phyloP scores from a whole-genome alignment of 2,329 filamentous ascomycete genomes.

The Arachnopeziza araneosa region DNA sequence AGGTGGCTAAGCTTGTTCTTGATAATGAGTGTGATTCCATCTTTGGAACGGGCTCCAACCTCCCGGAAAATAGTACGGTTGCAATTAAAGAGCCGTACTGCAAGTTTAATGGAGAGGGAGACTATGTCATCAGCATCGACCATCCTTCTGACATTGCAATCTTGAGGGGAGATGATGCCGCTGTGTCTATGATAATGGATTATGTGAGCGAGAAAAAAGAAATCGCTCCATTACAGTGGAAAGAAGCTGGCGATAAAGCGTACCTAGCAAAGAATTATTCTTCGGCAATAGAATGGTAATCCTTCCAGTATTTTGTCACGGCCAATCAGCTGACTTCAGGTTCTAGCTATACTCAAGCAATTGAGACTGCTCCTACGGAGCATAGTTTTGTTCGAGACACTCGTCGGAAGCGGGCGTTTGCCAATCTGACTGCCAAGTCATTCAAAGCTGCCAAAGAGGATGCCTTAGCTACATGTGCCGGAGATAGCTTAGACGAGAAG shows the following conservation, averaged over 20 bases:
- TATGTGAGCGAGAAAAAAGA: slow-evolving; percentile 12
- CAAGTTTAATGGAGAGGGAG: slow-evolving; percentile 8
- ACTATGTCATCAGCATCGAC: slow-evolving; percentile 13
- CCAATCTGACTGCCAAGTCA: slow-evolving; percentile 10
- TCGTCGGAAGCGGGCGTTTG: slow-evolving; percentile 13
- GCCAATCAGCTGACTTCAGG: not conserved
- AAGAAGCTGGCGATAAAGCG: slow-evolving; percentile 12
- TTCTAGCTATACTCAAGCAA: slow-evolving; percentile 13
- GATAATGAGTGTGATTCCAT: not conserved
- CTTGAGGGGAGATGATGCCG: slow-evolving; percentile 16
- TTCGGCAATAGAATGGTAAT: slow-evolving; percentile 14
- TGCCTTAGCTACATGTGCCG: slow-evolving; percentile 10
- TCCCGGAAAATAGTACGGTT: slow-evolving; percentile 16
- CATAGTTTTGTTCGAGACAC: slow-evolving; percentile 1
- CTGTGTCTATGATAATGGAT: slow-evolving; percentile 16
- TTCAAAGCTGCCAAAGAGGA: slow-evolving; percentile 12
- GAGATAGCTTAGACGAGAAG: slow-evolving; percentile 6
- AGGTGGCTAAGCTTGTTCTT: slow-evolving; percentile 7
- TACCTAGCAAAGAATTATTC: slow-evolving; percentile 14
- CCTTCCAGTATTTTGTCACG: not conserved
- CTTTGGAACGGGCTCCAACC: not conserved
- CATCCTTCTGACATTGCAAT: slow-evolving; percentile 20
- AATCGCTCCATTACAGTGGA: slow-evolving; percentile 11
- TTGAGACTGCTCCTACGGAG: slow-evolving; percentile 2
- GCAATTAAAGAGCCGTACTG: slow-evolving; percentile 19